Evolutionary conservation across 495 filamentous ascomycete genomes (phyloP).

Genomic region (Aspergillus nidulans): DNA sequence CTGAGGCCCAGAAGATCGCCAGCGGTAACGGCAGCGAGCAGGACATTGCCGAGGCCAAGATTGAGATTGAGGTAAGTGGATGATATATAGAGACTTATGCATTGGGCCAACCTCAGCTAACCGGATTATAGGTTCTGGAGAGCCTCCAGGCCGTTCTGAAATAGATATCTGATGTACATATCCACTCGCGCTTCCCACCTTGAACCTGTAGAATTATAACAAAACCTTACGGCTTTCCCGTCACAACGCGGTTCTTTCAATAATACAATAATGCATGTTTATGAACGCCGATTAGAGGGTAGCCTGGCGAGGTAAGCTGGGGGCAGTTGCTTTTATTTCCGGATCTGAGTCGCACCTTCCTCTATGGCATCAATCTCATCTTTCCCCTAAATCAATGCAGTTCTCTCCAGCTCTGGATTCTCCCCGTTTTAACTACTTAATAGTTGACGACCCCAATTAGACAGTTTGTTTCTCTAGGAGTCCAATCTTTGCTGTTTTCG

Average conservation of each 20-base stretch:
- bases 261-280: no score
- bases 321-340: slow-evolving; percentile 7
- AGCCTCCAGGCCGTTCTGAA: slow-evolving; percentile 71
- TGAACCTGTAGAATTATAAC: slow-evolving; percentile 45
- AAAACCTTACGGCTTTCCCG: slow-evolving; percentile 27
- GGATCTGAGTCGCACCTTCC: slow-evolving; percentile 7
- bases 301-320: not conserved
- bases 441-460: not conserved
- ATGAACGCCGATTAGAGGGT: no score
- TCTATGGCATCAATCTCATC: not conserved
- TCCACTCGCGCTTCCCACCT: slow-evolving; percentile 27
- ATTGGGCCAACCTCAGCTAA: slow-evolving; percentile 14
- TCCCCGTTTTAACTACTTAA: not conserved
- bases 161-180: slow-evolving; percentile 53
- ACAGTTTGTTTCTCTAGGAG: not conserved
- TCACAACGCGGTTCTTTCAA: slow-evolving; percentile 12
- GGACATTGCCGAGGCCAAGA: slow-evolving; percentile 96
- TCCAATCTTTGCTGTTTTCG: not conserved
- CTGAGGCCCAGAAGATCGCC: slow-evolving; percentile 93
- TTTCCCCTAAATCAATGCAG: not conserved
- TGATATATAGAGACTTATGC: not conserved
- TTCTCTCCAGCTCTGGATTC: not conserved
- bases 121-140: slow-evolving; percentile 57
- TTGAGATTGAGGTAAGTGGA: slow-evolving; percentile 83
- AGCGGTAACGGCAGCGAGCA: slow-evolving; percentile 88